Percentiles rank a stretch among this genome's conserved stretches.
phyloP scores from a whole-genome alignment of 805 yeast species.

The Kazachstania kunashirensis region DNA sequence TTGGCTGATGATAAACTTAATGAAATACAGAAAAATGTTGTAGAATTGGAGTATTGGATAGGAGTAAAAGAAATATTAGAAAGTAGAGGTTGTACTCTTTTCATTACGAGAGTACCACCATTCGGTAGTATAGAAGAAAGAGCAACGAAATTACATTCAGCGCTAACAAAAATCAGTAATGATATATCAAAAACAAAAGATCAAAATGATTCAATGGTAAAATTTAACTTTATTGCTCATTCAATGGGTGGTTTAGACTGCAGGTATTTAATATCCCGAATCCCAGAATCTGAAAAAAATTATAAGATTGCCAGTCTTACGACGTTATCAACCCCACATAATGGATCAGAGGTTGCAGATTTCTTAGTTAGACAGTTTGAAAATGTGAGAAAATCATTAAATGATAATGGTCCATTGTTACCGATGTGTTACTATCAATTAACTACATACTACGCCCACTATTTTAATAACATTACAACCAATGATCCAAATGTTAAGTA shows the following conservation, averaged over 20 bases:
- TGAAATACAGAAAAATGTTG: neutral
- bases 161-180: slow-evolving; percentile 32
- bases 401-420: slow-evolving; percentile 7
- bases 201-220: slow-evolving; percentile 12
- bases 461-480: slow-evolving; percentile 43
- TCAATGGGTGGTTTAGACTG: slow-evolving; percentile 94
- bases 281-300: slow-evolving; percentile 31
- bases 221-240: slow-evolving; percentile 70
- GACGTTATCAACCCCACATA: slow-evolving; percentile 82
- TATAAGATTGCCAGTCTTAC: slow-evolving; percentile 66
- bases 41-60: slow-evolving; percentile 55
- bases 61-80: slow-evolving; percentile 61
- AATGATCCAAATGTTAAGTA: slow-evolving; percentile 59
- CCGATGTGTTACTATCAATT: slow-evolving; percentile 52
- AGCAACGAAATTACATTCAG: slow-evolving; percentile 46
- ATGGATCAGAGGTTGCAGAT: slow-evolving; percentile 78
- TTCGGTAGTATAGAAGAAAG: slow-evolving; percentile 66
- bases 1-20: slow-evolving; percentile 19
- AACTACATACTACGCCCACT: slow-evolving; percentile 43
- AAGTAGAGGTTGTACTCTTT: slow-evolving; percentile 53
- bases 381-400: slow-evolving; percentile 20
- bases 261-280: slow-evolving; percentile 56
- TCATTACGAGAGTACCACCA: slow-evolving; percentile 73
- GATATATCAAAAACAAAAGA: slow-evolving; percentile 18
- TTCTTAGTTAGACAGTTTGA: slow-evolving; percentile 35